phyloP scores from a whole-genome alignment of 2,329 filamentous ascomycete species.

The Fusarium tanahbumbuense region DNA sequence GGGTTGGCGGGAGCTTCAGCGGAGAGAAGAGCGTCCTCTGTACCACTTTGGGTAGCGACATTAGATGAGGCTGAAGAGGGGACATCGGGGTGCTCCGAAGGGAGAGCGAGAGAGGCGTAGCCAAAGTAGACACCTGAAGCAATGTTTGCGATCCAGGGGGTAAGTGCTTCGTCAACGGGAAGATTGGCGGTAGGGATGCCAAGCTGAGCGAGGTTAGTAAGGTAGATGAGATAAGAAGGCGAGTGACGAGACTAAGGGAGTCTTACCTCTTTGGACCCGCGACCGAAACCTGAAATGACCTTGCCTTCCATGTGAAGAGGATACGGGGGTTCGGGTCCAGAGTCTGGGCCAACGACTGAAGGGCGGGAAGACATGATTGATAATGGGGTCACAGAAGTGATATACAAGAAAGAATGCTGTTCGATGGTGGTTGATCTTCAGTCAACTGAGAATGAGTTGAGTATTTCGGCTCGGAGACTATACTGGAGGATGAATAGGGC shows the following conservation, averaged over 20 bases:
- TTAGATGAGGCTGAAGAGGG: conserved; percentile 12
- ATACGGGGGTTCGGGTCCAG: conserved; percentile 81
- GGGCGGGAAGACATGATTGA: conserved; percentile 63
- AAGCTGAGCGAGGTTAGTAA: conserved; percentile 65
- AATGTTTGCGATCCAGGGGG: conserved; percentile 71
- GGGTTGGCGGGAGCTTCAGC: conserved; percentile 36
- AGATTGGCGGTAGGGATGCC: conserved; percentile 98
- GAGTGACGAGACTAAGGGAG: neutral
- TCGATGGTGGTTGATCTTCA: neutral
- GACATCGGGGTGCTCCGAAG: conserved; percentile 59
- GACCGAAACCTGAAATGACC: conserved; percentile 92
- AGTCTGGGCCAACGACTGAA: conserved; percentile 76
- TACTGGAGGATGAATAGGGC: neutral
- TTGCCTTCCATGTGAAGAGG: conserved; percentile 86
- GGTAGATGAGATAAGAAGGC: neutral
- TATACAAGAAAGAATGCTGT: neutral
- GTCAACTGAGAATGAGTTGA: conserved; percentile 4
- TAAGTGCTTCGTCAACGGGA: conserved; percentile 72
- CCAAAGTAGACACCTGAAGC: conserved; percentile 93
- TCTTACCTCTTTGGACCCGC: conserved; percentile 88
- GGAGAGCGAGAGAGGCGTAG: conserved; percentile 79
- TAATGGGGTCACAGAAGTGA: neutral
- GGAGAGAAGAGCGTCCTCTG: conserved; percentile 32
- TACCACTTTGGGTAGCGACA: conserved; percentile 18
- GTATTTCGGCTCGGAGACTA: neutral